A percentile compares a stretch with the other conserved stretches of the same genome.
These are phyloP conservation scores for Claviceps citrina DNA, from an alignment of 2,329 filamentous ascomycete species.

Conservation along the genomic window DNA sequence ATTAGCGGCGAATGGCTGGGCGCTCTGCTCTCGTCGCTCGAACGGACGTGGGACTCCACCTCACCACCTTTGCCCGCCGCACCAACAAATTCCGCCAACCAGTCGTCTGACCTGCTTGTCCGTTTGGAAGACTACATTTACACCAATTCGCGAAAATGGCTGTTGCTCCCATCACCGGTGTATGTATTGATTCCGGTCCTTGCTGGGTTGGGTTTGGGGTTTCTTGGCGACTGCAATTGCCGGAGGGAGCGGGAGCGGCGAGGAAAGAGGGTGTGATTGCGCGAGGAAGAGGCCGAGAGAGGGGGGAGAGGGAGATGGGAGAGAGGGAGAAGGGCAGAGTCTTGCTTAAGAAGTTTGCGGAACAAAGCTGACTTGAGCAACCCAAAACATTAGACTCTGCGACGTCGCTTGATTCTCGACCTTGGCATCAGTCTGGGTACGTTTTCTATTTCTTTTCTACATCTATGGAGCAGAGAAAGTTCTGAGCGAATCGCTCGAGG, in stretches of 20 bases:
- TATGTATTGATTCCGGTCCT: too few species aligned
- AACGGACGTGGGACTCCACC: too few species aligned
- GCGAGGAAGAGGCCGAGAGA: background rate
- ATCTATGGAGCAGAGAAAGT: background rate
- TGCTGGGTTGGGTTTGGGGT: too few species aligned
- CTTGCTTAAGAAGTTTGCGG: slow-evolving; percentile 9
- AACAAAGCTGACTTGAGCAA: slow-evolving; percentile 23
- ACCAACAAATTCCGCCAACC: too few species aligned
- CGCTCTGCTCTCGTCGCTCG: too few species aligned
- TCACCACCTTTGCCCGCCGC: too few species aligned
- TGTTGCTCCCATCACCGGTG: slow-evolving; percentile 42
- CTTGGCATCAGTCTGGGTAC: slow-evolving; percentile 40
- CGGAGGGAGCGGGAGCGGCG: background rate
- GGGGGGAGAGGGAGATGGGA: background rate
- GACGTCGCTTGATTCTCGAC: slow-evolving; percentile 42
- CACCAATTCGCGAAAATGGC: slow-evolving; percentile 31
- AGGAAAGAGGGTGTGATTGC: background rate
- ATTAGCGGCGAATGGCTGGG: background rate
- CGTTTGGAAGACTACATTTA: too few species aligned
- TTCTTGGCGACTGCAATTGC: too few species aligned
- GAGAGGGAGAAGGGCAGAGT: background rate
- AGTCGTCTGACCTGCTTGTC: too few species aligned
- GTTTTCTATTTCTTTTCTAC: too few species aligned
- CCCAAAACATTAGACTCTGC: slow-evolving; percentile 37
- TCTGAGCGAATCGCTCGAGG: background rate